Conservation (phyloP, 768 basidiomycete species). For the Amanita rubescens region DNA sequence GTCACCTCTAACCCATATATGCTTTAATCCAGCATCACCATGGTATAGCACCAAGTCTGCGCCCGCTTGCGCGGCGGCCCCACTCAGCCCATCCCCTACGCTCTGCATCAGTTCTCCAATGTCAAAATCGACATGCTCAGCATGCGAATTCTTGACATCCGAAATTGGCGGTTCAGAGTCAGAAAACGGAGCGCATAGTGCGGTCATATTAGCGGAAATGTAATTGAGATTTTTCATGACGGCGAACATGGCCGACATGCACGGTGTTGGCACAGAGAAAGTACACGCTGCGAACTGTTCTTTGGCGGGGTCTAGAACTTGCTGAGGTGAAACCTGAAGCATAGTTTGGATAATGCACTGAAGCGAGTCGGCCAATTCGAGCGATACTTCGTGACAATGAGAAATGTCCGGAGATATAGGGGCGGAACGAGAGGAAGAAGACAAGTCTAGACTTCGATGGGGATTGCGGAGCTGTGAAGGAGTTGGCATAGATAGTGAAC, state of each 20-base stretch:
- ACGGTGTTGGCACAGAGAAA: constrained; percentile 79
- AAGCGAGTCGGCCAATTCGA: constrained; percentile 86
- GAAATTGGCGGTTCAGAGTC: not conserved
- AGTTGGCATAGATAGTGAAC: constrained; percentile 76
- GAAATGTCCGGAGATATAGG: constrained; percentile 18
- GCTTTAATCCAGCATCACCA: constrained; percentile 82
- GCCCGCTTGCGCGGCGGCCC: constrained; percentile 72
- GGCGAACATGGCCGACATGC: constrained; percentile 82
- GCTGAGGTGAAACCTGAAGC: constrained; percentile 83
- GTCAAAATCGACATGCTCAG: constrained; percentile 58
- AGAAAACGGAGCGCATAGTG: constrained; percentile 27
- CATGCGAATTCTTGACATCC: constrained; percentile 7
- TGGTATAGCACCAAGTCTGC: constrained; percentile 91
- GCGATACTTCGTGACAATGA: constrained; percentile 61
- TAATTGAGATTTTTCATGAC: constrained; percentile 93
- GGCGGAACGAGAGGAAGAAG: constrained; percentile 14
- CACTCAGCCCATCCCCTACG: constrained; percentile 83
- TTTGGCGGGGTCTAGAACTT: constrained; percentile 86
- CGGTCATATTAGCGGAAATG: constrained; percentile 77
- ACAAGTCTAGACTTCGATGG: constrained; percentile 23
- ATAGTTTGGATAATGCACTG: constrained; percentile 90
- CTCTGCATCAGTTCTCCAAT: constrained; percentile 87
- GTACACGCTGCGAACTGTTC: constrained; percentile 91
- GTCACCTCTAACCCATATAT: constrained; percentile 77
- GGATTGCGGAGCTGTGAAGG: constrained; percentile 71